Evolutionary conservation across 2,329 filamentous ascomycete genomes (phyloP).

Genomic region (Trichoderma afroharzianum): DNA sequence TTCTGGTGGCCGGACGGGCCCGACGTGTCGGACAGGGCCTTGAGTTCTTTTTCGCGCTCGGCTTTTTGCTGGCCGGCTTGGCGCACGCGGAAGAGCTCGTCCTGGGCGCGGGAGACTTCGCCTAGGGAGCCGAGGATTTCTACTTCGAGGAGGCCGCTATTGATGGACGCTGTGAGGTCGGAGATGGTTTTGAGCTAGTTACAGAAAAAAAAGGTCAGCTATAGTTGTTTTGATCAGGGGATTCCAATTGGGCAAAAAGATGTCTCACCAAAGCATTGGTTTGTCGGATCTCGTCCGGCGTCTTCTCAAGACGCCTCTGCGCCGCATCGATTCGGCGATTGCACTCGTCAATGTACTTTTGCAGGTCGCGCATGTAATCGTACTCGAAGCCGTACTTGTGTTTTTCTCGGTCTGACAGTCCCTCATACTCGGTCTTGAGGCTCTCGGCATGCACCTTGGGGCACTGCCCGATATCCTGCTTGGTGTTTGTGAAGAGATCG

Average conservation of each 20-base stretch:
- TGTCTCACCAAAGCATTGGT: constrained; percentile 71
- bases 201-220: not conserved
- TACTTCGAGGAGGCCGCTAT: constrained; percentile 79
- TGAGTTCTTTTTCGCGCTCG: constrained; percentile 82
- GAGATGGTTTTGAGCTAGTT: constrained; percentile 71
- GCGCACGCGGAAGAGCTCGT: constrained; percentile 83
- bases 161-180: constrained; percentile 74
- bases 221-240: not conserved
- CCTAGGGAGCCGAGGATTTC: constrained; percentile 78
- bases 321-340: constrained; percentile 89
- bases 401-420: constrained; percentile 65
- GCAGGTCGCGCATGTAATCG: constrained; percentile 93
- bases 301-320: constrained; percentile 90
- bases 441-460: constrained; percentile 84
- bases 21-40: constrained; percentile 84
- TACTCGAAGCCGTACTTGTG: constrained; percentile 86
- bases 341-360: constrained; percentile 95
- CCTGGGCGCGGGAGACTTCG: constrained; percentile 75
- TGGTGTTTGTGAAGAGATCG: constrained; percentile 99
- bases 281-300: constrained; percentile 93
- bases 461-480: constrained; percentile 90
- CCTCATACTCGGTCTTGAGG: constrained; percentile 85
- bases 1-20: constrained; percentile 96
- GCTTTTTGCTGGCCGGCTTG: constrained; percentile 77
- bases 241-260: not conserved